These are phyloP conservation scores for Westerdykella sp. DNA, from an alignment of 2,329 filamentous ascomycete genomes.

Conservation along the genomic window DNA sequence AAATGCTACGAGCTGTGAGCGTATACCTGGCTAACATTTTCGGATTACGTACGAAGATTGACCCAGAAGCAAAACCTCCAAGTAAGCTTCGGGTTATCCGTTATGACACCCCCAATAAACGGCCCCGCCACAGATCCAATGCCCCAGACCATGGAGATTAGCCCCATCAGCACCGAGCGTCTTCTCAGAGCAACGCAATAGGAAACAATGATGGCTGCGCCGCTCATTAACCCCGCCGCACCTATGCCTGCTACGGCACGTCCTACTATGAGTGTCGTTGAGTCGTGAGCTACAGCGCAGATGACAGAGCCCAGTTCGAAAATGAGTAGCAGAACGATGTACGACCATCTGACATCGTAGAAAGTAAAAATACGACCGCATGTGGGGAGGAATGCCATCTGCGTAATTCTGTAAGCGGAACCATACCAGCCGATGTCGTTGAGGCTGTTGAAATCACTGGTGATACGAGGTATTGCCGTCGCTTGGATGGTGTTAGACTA, in stretches of 20 bases:
- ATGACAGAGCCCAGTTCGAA: slow-evolving; percentile 45
- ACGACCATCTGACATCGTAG: slow-evolving; percentile 38
- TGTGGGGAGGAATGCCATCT: slow-evolving; percentile 26
- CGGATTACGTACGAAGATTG: slow-evolving; percentile 10
- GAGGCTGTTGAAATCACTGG: slow-evolving; percentile 23
- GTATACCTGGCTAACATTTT: background rate
- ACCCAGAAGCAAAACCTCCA: slow-evolving; percentile 36
- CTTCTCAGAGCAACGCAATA: slow-evolving; percentile 27
- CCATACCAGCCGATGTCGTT: slow-evolving; percentile 32
- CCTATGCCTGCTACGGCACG: slow-evolving; percentile 4
- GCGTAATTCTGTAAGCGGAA: slow-evolving; percentile 4
- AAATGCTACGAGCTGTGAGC: background rate
- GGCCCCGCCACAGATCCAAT: slow-evolving; percentile 35
- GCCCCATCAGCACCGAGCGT: slow-evolving; percentile 29
- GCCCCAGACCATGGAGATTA: slow-evolving; percentile 21
- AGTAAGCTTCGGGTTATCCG: slow-evolving; percentile 18
- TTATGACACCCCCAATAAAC: slow-evolving; percentile 35
- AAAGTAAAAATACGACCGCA: slow-evolving; percentile 37
- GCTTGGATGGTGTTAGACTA: background rate
- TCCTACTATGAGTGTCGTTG: slow-evolving; percentile 2
- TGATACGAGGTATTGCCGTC: slow-evolving; percentile 25
- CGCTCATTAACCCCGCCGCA: slow-evolving; percentile 5
- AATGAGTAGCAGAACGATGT: slow-evolving; percentile 29
- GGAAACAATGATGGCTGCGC: slow-evolving; percentile 1
- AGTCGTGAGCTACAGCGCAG: slow-evolving; percentile 36